Conservation (phyloP, 805 yeast genomes). For the Cyberlindnera meyerae region DNA sequence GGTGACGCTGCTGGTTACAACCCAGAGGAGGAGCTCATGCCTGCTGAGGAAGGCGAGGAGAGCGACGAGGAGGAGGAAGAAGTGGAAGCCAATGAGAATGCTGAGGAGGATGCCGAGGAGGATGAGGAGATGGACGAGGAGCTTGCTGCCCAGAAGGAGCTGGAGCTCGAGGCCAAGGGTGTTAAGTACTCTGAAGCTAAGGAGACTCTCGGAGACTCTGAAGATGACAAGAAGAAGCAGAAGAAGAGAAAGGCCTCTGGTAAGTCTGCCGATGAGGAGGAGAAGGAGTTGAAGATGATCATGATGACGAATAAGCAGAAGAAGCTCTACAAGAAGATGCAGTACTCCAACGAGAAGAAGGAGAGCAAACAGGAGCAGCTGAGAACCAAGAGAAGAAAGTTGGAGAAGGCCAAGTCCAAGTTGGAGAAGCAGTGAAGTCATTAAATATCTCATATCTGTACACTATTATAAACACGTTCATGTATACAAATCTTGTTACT, state of each 20-base stretch:
- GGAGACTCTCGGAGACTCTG: slow-evolving; percentile 21
- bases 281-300: slow-evolving; percentile 86
- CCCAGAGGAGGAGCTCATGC: slow-evolving; percentile 52
- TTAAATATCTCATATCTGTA: no score
- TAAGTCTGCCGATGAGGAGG: slow-evolving; percentile 53
- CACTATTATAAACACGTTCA: background rate
- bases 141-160: slow-evolving; percentile 65
- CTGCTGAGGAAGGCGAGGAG: slow-evolving; percentile 36
- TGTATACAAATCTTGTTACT: slow-evolving; percentile 2
- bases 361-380: slow-evolving; percentile 68
- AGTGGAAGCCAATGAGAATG: slow-evolving; percentile 47
- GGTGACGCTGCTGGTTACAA: slow-evolving; percentile 91
- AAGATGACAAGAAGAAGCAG: slow-evolving; percentile 29
- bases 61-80: slow-evolving; percentile 47
- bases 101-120: slow-evolving; percentile 38
- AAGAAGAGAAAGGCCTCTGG: slow-evolving; percentile 31
- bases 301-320: slow-evolving; percentile 98
- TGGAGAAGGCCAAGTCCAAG: slow-evolving; percentile 45
- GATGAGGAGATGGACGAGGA: slow-evolving; percentile 36
- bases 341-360: slow-evolving; percentile 81
- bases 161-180: slow-evolving; percentile 89
- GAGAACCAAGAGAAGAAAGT: slow-evolving; percentile 62
- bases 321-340: slow-evolving; percentile 91
- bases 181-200: slow-evolving; percentile 60
- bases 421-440: slow-evolving; percentile 13